Evolutionary conservation across 805 yeast genomes (phyloP), one percentile per base, ranked within the genome.

Genomic region (Kazachstania taianensis): DNA sequence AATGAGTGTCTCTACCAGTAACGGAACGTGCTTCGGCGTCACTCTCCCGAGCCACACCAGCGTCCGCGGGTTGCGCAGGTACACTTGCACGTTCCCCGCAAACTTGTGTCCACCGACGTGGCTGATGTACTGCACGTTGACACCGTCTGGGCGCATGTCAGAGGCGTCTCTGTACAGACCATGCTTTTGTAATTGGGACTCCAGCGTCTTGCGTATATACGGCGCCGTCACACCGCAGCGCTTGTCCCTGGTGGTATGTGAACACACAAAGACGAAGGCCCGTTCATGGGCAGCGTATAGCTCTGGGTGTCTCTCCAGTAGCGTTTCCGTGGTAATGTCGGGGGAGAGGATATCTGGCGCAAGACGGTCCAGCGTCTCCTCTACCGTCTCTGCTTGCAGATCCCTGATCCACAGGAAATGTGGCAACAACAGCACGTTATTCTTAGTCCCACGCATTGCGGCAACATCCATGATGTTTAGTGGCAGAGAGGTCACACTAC

Each of bases 71-170:
- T 43, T 49, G 43, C 70, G 75, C 44, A 76, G 61, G 53, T 85
- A 86, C 12, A 89, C 72, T 35, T 85, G 68, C 3, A 84, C 81
- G 55, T 89, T 89, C 2, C 96, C 96, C 1, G 92, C 85, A 59
- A 67, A 92, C 57, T 92, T 92, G 61, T 89, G 98, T 5, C 97
- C 97, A 5, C 98, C 98, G 19, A 89, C 81, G 57, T 89, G 98
- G 50, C 83, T 86, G 20, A 81, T 71, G 47, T 57, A 86, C 2
- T 70, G 65, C 2, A 86, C 84, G 5, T 65, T 62, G 1, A 80
- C 83, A 5, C 96, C 97, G 22, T 69, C 77, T 0, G 82, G 75
- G 37, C 86, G 69, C 33, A 66, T 69, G 55, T 87, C 96, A 9
- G 81, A 79, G 20, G 62, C 55, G 56, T 89, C 96, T 49, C 97